Evolutionary conservation across 140 eudicot species (phyloP).

Genomic region (Senecio squalidus): DNA sequence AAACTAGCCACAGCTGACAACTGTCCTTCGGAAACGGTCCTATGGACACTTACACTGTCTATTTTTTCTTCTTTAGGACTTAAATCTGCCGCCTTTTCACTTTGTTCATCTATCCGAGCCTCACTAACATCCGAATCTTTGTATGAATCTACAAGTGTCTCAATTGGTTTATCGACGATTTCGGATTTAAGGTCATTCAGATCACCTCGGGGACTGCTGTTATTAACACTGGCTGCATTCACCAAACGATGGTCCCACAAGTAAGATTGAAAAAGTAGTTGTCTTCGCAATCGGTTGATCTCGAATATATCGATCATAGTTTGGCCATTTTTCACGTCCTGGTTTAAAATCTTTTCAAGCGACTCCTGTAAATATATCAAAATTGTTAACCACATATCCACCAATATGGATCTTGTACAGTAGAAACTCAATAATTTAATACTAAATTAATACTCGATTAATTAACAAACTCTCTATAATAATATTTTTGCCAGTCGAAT

Average conservation of each 20-base stretch:
- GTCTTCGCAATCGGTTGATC: conserved; percentile 72
- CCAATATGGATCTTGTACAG: too few relatives aligned
- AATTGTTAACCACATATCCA: conserved; percentile 2
- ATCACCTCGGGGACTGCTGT: conserved; percentile 36
- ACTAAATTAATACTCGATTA: too few relatives aligned
- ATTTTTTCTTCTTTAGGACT: conserved; percentile 26
- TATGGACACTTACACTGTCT: conserved; percentile 25
- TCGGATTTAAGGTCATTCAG: conserved; percentile 14
- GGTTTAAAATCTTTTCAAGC: conserved; percentile 43
- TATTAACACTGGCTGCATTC: conserved; percentile 48
- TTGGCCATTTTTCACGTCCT: conserved; percentile 34
- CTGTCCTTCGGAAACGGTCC: conserved; percentile 58
- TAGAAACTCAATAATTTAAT: too few relatives aligned
- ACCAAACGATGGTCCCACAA: conserved; percentile 86
- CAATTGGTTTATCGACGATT: conserved; percentile 27
- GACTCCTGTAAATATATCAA: conserved; percentile 52
- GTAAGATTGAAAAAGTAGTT: conserved; percentile 70
- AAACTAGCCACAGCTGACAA: conserved; percentile 39
- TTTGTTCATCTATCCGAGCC: conserved; percentile 20
- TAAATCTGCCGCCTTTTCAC: conserved; percentile 20
- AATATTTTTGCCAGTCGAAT: too few relatives aligned
- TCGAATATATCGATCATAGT: conserved; percentile 65
- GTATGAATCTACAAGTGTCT: neutral
- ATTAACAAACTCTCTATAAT: too few relatives aligned
- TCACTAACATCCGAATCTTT: conserved; percentile 24